Base-by-base conservation (phyloP, 495 filamentous ascomycete species). In the Aspergillus heteromorphus region DNA sequence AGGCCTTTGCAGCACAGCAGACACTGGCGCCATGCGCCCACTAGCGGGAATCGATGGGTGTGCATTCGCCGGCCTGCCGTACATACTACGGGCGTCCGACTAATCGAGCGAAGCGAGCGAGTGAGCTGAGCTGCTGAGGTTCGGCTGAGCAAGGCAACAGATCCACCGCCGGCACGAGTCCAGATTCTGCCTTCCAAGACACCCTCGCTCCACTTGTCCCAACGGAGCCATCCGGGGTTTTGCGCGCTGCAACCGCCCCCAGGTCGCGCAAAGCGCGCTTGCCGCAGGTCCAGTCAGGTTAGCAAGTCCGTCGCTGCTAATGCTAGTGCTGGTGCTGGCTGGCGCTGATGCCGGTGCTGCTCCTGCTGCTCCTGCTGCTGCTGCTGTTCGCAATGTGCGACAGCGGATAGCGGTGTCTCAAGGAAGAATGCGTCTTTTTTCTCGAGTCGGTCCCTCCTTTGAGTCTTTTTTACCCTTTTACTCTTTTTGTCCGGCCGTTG, bases 201-300 rank as follows among this genome's bases (percentile, higher is more conserved):
- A 41, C 17, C 4, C 43, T 47, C 21, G 23, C 43, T 27, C 23
- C 43, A 27, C 43, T 47, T 16, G 23, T 47, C 34, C 34, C 34
- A 38, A 38, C 34, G n/a, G 56, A 31, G 56, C 57, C 56, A 57
- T 68, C 66, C 67, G 62, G 66, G 64, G 67, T 60, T 56, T 71
- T 63, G 64, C 68, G 64, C 68, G 67, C 68, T 68, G 63, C 63
- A 72, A 69, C 69, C 71, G 71, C 71, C 59, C 59, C 55, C 45
- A 60, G 56, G 60, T 70, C 65, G 62, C 71, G 71, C 54, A 69
- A 68, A 69, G 73, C 73, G 73, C 73, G 73, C 62, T 74, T 75
- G 70, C 73, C 73, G 73, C 71, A 59, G 51, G 42, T 60, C 38
- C 34, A 38, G 34, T 38, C 34, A 1, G 53, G 27, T 43, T 34